A percentile compares a stretch with the other conserved stretches of the same genome.
phyloP scores from a whole-genome alignment of 371 early-diverging fungal species.

The Amoeboaphelidium protococcarum region DNA sequence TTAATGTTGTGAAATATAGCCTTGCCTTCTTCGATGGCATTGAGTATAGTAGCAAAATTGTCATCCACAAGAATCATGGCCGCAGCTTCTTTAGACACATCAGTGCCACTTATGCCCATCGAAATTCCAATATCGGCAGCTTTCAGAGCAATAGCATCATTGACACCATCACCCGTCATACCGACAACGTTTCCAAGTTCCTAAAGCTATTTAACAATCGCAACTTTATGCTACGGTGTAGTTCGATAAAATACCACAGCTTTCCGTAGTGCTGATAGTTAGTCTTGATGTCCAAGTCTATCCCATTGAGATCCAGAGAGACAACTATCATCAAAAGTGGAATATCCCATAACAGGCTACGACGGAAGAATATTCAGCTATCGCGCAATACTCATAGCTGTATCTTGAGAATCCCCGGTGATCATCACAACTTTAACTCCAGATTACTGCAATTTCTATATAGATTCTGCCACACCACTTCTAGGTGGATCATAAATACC shows the following conservation, averaged over 20 bases:
- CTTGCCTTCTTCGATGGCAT: conserved; percentile 14
- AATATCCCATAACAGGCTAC: conserved; percentile 65
- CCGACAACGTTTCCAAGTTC: conserved; percentile 43
- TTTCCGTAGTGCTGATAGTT: conserved; percentile 44
- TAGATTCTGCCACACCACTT: conserved; percentile 36
- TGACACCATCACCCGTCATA: conserved; percentile 66
- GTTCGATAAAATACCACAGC: conserved; percentile 65
- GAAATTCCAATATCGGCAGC: conserved; percentile 9
- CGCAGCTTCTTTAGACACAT: conserved; percentile 6
- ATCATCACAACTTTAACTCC: conserved; percentile 67
- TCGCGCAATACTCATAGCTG: too few relatives aligned
- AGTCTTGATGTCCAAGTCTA: conserved; percentile 33
- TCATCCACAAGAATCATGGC: conserved; percentile 14
- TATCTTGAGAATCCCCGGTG: conserved; percentile 74
- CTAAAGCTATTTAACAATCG: conserved; percentile 71
- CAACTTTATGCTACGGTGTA: conserved; percentile 76
- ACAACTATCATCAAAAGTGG: conserved; percentile 35
- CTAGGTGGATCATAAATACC: conserved; percentile 67
- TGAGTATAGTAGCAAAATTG: conserved; percentile 10
- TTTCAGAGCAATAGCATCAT: conserved; percentile 10
- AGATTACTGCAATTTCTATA: conserved; percentile 27
- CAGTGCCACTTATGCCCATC: conserved; percentile 9
- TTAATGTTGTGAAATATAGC: conserved; percentile 15
- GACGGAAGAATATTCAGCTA: conserved; percentile 78
- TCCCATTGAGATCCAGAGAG: too few relatives aligned